Base-by-base conservation (phyloP, 805 yeast species). In the Cyberlindnera galapagoensis region DNA sequence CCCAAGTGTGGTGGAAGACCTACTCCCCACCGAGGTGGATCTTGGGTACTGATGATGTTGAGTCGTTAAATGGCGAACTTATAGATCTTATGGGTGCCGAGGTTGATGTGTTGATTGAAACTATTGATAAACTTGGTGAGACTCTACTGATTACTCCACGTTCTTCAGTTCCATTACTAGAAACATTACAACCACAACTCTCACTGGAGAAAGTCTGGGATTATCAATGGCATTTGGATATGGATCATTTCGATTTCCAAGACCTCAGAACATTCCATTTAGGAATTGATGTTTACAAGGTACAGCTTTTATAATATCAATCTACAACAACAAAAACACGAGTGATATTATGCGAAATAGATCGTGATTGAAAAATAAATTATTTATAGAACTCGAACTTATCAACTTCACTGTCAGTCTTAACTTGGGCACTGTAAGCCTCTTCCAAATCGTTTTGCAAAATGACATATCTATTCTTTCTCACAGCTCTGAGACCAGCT, bases 401-500 rank as follows among this genome's bases (percentile, higher is more conserved):
- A 58, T 92, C 98, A 46, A 83, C 94, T 59, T 94, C 98, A 45
- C 78, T 76, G 35, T 94, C 95, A 4, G 95, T 74, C 69, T 92
- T 92, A 44, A 94, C 98, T 69, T 92, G 98, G 24, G 95, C 65
- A 34, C 94, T 82, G 65, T 92, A 92, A 6, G 98, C 98, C 65
- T 92, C 99, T 59, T 92, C 99, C 56, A 92, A 69, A 65, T 92
- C 99, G 55, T 80, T 79, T 64, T 92, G 97, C 53, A 94, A 68
- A 45, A 92, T 94, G 62, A 92, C 94, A 59, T 94, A 92, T 64
- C 99, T 76, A 62, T 92, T 92, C 67, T 90, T 92, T 67, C 99
- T 82, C 28, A 92, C 97, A 2, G 99, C 99, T 49, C 98, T 77
- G 47, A 92, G 72, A 46, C 99, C 99, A 18, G 99, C 99, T 64